A percentile compares a stretch with the other conserved stretches of the same genome.
These are phyloP conservation scores for Sanghuangporus weigelae DNA, from an alignment of 1,284 basidiomycete species.

Conservation along the genomic window DNA sequence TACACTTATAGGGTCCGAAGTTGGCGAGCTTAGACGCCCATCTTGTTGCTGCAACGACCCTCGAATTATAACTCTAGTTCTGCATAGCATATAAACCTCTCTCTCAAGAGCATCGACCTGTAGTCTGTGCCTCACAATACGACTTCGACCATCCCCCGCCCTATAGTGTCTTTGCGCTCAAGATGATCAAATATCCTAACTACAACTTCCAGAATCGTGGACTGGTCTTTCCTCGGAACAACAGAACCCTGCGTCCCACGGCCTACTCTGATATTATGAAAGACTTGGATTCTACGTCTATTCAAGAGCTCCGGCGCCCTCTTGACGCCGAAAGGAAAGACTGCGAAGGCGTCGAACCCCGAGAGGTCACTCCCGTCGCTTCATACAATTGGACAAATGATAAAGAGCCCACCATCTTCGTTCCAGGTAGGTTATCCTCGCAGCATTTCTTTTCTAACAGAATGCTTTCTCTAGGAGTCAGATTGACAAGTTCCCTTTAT, in stretches of 20 bases:
- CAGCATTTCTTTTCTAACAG: not conserved
- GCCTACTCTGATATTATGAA: constrained; percentile 2
- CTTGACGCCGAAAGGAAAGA: not conserved
- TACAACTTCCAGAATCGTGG: not conserved
- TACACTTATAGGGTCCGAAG: no score
- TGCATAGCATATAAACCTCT: no score
- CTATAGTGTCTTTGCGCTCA: not conserved
- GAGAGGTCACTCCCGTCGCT: constrained; percentile 24
- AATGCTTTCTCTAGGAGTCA: not conserved
- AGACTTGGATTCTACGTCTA: not conserved
- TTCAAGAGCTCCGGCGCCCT: not conserved
- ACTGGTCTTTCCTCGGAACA: not conserved
- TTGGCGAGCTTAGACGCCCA: no score
- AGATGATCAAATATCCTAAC: not conserved
- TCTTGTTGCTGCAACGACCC: no score
- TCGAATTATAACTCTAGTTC: no score
- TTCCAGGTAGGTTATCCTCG: constrained; percentile 25
- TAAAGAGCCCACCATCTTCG: constrained; percentile 26
- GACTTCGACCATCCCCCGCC: not conserved
- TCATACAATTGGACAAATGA: constrained; percentile 33
- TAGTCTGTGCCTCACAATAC: no score
- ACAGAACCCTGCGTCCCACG: not conserved
- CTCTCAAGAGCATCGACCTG: no score
- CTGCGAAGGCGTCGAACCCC: constrained; percentile 19
- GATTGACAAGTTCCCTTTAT: not conserved